Evolutionary conservation across 306 rosid genomes (phyloP), one percentile per base, ranked within the genome.

Genomic region (Myrica gale): DNA sequence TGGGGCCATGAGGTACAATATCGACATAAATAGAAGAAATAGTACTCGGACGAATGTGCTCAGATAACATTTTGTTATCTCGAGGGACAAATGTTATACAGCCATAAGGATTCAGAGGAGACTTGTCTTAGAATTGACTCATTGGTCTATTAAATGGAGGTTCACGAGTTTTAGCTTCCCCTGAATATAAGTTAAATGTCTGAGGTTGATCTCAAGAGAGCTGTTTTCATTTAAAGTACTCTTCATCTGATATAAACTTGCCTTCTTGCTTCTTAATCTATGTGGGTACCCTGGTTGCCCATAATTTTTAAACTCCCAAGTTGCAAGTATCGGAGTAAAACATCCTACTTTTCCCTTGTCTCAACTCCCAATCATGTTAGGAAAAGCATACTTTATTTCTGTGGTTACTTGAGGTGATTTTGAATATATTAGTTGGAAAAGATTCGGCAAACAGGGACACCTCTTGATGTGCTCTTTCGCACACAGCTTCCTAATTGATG

Each of bases 71-170:
- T 51, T 53, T 62, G 43, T 21, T 43, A 65, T 76, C 78, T 74
- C 74, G 79, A 77, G 67, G 73, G 4, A 66, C 75, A 69, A 69
- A 77, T 63, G 66, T 58, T 26, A 67, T 51, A 80, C 62, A 45
- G 72, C 68, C 71, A 83, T 20, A 39, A 66, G 71, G 71, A 75
- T 71, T 63, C 37, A 3, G 72, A 41, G 66, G 66, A 76, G 23
- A 69, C 76, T 6, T 69, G 78, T 69, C 73, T 56, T 43, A 41
- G 51, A 75, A 84, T 85, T 85, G 86, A 82, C 82, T 79, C 79
- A 47, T 77, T 83, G 75, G 79, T 42, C 78, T 47, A 77, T 41
- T 83, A 77, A 87, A 79, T 7, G 19, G 72, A 53, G 63, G 50
- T 56, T 72, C 17, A 63, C 76, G 21, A 62, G 80, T 39, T 65